Evolutionary conservation across 768 basidiomycete genomes (phyloP), one percentile per base, ranked within the genome.

Genomic region (Naganishia antarctica): DNA sequence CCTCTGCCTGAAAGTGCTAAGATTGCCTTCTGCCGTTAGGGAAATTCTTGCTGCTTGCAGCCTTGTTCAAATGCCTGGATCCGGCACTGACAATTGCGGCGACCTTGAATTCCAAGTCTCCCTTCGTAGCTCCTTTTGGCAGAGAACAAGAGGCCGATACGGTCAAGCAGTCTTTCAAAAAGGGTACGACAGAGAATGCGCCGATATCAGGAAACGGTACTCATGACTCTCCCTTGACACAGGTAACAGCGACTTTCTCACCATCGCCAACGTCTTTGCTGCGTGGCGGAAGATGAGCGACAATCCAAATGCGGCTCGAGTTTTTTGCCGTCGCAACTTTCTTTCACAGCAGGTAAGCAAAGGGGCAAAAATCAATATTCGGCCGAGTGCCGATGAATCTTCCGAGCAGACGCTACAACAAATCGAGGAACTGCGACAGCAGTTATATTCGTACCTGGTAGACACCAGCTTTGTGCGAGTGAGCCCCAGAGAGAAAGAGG

Each of bases 31-130:
- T 26, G 48, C 21, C 40, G 5, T 16, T 64, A 69, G 70, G 70
- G 18, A 96, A 97, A 80, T 89, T 97, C 74, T 81, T 98, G 16
- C 81, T 98, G 44, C 84, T 86, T 26, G 87, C 92, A 5, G 86
- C 87, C 1, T 75, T 91, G 41, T 89, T 97, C 75, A 84, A 85
- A 47, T 98, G 94, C 74, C 79, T 98, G 66, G 94, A 98, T 77
- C 90, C 93, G 1, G 94, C 91, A n/a, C 81, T 99, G 51, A 96
- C 94, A 5, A 92, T 99, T 65, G 91, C 91, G 16, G 94, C 94
- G 6, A 85, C 89, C 0, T 80, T 98, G 44, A 93, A 89, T 73
- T 87, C 90, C 0, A 98, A 97, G 76, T 90, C 89, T 1, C 94
- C 93, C 0, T 99, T 97, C 74, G 76, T 97, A 23, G 83, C 87